Base-by-base conservation (phyloP, 768 basidiomycete species). In the Podaxis rugospora region DNA sequence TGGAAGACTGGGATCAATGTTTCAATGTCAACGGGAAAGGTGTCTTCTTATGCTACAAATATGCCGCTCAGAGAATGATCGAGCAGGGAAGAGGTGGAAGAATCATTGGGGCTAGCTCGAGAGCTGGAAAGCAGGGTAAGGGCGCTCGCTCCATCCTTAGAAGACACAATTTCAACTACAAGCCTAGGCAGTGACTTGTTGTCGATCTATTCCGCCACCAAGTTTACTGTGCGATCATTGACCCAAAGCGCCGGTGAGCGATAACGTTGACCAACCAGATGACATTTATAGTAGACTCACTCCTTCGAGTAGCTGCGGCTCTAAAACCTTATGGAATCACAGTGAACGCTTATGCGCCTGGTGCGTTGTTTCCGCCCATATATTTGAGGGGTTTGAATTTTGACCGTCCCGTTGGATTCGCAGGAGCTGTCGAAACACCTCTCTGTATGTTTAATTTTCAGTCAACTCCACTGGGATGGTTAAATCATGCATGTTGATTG, bases 1-100 rank as follows among this genome's bases (percentile, higher is more conserved):
- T 72, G 2, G 71, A 76, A 6, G 70, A 76, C 0, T 80, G 73
- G 75, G 76, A 86, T 65, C 70, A 66, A 67, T 44, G 72, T 5
- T 71, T 81, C 63, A 72, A 76, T 4, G 72, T 87, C 65, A 88
- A 89, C 65, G 74, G 79, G 61, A 78, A 82, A 58, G 86, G 85
- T 35, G 72, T 78, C 2, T 86, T 83, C 72, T 76, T 83, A 63
- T 88, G 84, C 67, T 88, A 87, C 46, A 84, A 87, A 57, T 76
- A 86, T 62, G 88, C 86, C 2, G 86, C 83, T 21, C 72, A 72
- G 57, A 80, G 83, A 64, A 89, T 89, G 88, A 71, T 71, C n/a
- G 74, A 86, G 9, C 82, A 83, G 71, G 77, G 79, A 0, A 71
- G 70, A 5, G 80, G 83, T 14, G 83, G 86, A 1, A 75, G 81